A percentile compares a stretch with the other conserved stretches of the same genome.
Conservation (phyloP, 768 basidiomycete genomes). For the Megacollybia marginata region DNA sequence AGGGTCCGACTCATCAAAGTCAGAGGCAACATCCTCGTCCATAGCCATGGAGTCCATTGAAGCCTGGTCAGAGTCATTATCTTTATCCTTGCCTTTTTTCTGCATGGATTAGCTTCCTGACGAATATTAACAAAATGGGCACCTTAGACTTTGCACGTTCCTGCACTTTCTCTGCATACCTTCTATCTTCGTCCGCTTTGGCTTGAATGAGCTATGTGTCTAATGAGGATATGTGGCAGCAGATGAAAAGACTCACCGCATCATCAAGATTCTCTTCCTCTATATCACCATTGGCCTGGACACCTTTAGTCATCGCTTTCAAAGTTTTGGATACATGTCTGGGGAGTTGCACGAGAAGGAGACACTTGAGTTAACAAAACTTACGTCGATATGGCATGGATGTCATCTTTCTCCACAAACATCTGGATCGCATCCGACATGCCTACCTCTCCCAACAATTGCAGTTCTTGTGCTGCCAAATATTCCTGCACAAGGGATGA, state of each 20-base stretch:
- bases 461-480: conserved; percentile 85
- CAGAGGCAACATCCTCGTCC: conserved; percentile 48
- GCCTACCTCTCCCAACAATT: conserved; percentile 81
- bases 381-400: conserved; percentile 82
- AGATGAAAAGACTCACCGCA: conserved; percentile 35
- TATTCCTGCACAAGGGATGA: conserved; percentile 89
- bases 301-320: conserved; percentile 57
- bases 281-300: conserved; percentile 55
- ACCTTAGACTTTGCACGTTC: conserved; percentile 30
- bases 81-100: conserved; percentile 47
- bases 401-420: conserved; percentile 97
- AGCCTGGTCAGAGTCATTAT: conserved; percentile 43
- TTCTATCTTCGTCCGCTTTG: conserved; percentile 62
- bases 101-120: conserved; percentile 11
- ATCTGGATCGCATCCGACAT: conserved; percentile 93
- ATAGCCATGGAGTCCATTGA: conserved; percentile 70
- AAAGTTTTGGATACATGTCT: conserved; percentile 64
- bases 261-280: conserved; percentile 75
- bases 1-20: conserved; percentile 37
- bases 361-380: conserved; percentile 19
- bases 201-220: conserved; percentile 52
- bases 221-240: background rate
- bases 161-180: conserved; percentile 41
- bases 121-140: conserved; percentile 18
- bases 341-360: background rate